Base-by-base conservation (phyloP, 768 basidiomycete species). In the Rhizopogon vulgaris region DNA sequence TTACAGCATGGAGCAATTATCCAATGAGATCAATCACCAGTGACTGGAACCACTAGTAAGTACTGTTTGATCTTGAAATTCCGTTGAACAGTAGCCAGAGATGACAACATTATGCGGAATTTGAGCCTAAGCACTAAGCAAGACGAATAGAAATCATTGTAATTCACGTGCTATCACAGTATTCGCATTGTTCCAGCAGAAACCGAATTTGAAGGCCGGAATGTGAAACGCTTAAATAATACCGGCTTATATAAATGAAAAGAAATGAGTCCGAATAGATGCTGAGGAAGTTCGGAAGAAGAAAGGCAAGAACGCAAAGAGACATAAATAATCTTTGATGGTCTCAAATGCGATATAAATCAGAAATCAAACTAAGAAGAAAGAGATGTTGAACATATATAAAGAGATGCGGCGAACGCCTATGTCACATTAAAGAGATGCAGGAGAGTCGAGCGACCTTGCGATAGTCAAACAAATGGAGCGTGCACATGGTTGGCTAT, bases 331-430 rank as follows among this genome's bases (percentile, higher is more conserved):
- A 40, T 43, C 48, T 38, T 24, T 18, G 45, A 37, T 42, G 59
- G 52, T 67, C 11, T 59, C 54, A 63, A 55, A 63, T 67, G 66
- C 65, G 63, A 63, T 60, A 54, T 60, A 67, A 67, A 67, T 65
- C 58, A 22, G 39, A 24, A 40, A 40, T 52, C 32, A 36, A 12
- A 51, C 12, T 34, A 42, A 48, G 46, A 17, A 27, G 39, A 48
- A 54, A 54, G 53, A 39, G 27, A 12, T 34, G 39, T 58, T 56
- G 39, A 45, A 42, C 53, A 48, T 67, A 25, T 52, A 56, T 48
- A 39, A 43, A 41, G 42, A 47, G 34, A 43, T 56, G 55, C n/a
- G 63, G 46, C 28, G 54, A 56, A 56, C 60, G 66, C 67, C 63
- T 66, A 58, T 61, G 63, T 57, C 52, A 45, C 63, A 60, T 45